Percentiles rank a stretch among this genome's conserved stretches.
Conservation (phyloP, 257 asterid genomes). For the Solanum phureja region DNA sequence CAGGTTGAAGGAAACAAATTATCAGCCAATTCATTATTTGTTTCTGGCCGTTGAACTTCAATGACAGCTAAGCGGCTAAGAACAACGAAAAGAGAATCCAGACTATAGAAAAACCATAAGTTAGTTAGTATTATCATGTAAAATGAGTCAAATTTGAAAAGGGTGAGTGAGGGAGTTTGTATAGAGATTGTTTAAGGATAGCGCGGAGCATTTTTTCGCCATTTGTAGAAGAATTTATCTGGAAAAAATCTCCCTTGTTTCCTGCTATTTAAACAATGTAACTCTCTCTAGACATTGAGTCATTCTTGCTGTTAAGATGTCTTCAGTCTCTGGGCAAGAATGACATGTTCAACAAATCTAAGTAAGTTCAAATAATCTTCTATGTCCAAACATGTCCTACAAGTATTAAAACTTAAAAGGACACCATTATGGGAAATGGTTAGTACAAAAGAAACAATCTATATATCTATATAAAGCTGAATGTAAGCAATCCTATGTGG, state of each 20-base stretch:
- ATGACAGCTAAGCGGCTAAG: neutral
- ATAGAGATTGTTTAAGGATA: slow-evolving; percentile 24
- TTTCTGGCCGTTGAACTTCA: slow-evolving; percentile 57
- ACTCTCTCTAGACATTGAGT: slow-evolving; percentile 1
- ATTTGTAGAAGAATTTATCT: slow-evolving; percentile 17
- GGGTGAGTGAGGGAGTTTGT: slow-evolving; percentile 28
- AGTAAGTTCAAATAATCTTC: neutral
- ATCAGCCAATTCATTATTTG: slow-evolving; percentile 44
- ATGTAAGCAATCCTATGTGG: no score
- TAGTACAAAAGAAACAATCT: neutral
- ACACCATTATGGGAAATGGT: neutral
- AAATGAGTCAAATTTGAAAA: slow-evolving; percentile 4
- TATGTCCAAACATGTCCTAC: neutral
- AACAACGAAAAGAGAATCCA: slow-evolving; percentile 1
- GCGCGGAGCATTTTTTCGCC: slow-evolving; percentile 12
- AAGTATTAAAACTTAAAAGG: neutral
- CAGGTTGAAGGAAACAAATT: slow-evolving; percentile 49
- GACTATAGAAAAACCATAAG: neutral
- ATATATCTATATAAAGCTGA: no score
- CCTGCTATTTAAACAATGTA: slow-evolving; percentile 7
- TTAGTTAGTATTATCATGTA: slow-evolving; percentile 15
- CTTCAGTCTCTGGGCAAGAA: neutral
- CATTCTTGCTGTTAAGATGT: neutral
- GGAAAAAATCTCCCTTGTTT: slow-evolving; percentile 11
- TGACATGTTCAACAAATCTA: neutral